phyloP scores from a whole-genome alignment of 2,329 filamentous ascomycete species.

The Pestalotiopsis sp. region DNA sequence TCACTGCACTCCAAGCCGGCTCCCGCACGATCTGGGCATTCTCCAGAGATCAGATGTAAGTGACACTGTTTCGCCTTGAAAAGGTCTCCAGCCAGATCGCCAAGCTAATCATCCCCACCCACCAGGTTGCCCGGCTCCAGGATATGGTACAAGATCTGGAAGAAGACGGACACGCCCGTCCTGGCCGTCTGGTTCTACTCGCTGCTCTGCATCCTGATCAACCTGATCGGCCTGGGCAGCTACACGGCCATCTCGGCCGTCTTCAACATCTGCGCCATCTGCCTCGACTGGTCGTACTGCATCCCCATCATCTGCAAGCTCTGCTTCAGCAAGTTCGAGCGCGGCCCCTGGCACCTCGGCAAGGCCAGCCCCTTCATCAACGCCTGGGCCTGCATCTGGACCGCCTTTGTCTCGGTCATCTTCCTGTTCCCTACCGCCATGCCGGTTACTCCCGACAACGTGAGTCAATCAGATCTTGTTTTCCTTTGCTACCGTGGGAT shows the following conservation, averaged over 20 bases:
- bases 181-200: conserved; percentile 59
- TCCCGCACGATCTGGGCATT: conserved; percentile 58
- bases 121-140: conserved; percentile 41
- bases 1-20: conserved; percentile 57
- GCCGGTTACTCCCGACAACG: conserved; percentile 47
- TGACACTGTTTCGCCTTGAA: background rate
- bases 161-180: conserved; percentile 51
- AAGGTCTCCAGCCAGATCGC: too few relatives aligned
- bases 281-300: conserved; percentile 57
- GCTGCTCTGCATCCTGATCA: conserved; percentile 57
- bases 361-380: conserved; percentile 44
- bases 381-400: conserved; percentile 52
- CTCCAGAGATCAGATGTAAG: conserved; percentile 48
- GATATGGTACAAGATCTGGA: conserved; percentile 52
- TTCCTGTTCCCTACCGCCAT: conserved; percentile 53
- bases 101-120: background rate
- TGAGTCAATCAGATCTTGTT: conserved; percentile 27
- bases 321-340: conserved; percentile 48
- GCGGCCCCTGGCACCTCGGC: conserved; percentile 55
- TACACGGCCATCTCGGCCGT: conserved; percentile 55
- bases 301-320: conserved; percentile 60
- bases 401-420: conserved; percentile 54
- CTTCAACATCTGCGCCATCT: conserved; percentile 58
- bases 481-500: background rate
- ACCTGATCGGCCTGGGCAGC: conserved; percentile 59